Percentiles rank a stretch among this genome's conserved stretches.
phyloP scores from a whole-genome alignment of 129 eudicot genomes.

The Chrysanthemum makinoi region DNA sequence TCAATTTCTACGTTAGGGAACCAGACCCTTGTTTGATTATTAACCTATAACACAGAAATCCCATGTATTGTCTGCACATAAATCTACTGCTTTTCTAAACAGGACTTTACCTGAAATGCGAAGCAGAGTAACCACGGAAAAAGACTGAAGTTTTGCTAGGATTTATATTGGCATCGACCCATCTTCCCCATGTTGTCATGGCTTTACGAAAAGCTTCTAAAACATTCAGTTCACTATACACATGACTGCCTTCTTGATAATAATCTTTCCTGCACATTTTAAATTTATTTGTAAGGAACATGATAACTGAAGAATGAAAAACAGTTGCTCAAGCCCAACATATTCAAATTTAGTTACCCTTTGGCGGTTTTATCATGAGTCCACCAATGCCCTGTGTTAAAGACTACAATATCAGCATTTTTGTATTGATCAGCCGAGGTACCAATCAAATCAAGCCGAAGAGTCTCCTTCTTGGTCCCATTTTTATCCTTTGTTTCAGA shows the following conservation, averaged over 20 bases:
- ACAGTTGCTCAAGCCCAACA: not conserved
- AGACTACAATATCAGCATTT: slow-evolving; percentile 47
- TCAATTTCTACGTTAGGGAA: too few species aligned
- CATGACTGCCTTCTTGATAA: slow-evolving; percentile 68
- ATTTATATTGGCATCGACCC: slow-evolving; percentile 39
- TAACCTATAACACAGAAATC: too few species aligned
- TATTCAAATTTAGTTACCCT: slow-evolving; percentile 34
- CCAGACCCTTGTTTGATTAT: too few species aligned
- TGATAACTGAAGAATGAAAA: not conserved
- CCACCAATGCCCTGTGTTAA: slow-evolving; percentile 73
- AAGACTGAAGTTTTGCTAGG: slow-evolving; percentile 39
- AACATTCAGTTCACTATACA: slow-evolving; percentile 42
- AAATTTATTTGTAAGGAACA: slow-evolving; percentile 2
- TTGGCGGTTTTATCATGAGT: slow-evolving; percentile 55
- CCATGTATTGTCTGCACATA: too few species aligned
- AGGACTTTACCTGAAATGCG: slow-evolving; percentile 45
- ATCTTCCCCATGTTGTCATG: slow-evolving; percentile 42
- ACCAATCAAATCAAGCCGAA: slow-evolving; percentile 55
- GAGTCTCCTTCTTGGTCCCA: slow-evolving; percentile 47
- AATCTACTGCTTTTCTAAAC: not conserved
- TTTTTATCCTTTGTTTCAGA: slow-evolving; percentile 40
- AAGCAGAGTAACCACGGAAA: slow-evolving; percentile 50
- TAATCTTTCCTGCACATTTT: slow-evolving; percentile 47
- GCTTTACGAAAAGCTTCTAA: slow-evolving; percentile 56
- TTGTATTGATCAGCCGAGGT: slow-evolving; percentile 48